These are phyloP conservation scores for Cryomyces antarcticus DNA, from an alignment of 495 filamentous ascomycete species.

Conservation along the genomic window DNA sequence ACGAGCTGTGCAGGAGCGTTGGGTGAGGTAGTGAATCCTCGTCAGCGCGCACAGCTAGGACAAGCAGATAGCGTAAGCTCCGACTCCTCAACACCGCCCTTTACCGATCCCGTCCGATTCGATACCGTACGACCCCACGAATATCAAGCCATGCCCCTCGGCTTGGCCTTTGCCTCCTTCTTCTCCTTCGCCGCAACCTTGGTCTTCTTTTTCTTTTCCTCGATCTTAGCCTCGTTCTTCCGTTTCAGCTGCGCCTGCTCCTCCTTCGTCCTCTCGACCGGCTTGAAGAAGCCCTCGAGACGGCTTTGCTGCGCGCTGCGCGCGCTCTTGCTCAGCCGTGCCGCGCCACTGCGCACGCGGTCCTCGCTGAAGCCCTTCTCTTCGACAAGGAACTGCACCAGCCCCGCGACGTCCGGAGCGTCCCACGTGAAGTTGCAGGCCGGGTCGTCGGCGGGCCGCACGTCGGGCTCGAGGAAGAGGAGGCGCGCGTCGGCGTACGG, in stretches of 20 bases:
- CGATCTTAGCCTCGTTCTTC: slow-evolving; percentile 77
- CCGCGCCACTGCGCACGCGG: slow-evolving; percentile 57
- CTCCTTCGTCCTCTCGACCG: slow-evolving; percentile 66
- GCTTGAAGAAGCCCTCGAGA: slow-evolving; percentile 96
- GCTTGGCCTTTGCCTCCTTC: slow-evolving; percentile 75
- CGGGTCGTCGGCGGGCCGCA: slow-evolving; percentile 62
- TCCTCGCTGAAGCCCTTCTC: slow-evolving; percentile 98
- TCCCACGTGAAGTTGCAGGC: slow-evolving; percentile 97
- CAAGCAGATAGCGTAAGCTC: too few species aligned
- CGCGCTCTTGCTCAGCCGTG: slow-evolving; percentile 62
- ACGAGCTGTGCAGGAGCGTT: too few species aligned
- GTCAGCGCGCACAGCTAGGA: too few species aligned
- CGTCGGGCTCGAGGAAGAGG: slow-evolving; percentile 77
- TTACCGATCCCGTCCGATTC: too few species aligned
- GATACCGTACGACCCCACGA: too few species aligned
- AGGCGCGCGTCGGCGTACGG: slow-evolving; percentile 79
- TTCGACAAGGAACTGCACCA: slow-evolving; percentile 68
- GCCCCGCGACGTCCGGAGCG: slow-evolving; percentile 67
- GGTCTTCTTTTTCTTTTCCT: slow-evolving; percentile 79
- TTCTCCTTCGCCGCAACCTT: slow-evolving; percentile 76
- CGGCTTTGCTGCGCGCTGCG: slow-evolving; percentile 78
- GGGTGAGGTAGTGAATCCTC: too few species aligned
- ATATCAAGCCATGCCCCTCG: slow-evolving; percentile 40
- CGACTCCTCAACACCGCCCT: too few species aligned
- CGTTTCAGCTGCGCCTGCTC: slow-evolving; percentile 70